Percentiles rank a stretch among this genome's conserved stretches.
phyloP scores from a whole-genome alignment of 164 flowering plant genomes.

The Magnolia sinica region DNA sequence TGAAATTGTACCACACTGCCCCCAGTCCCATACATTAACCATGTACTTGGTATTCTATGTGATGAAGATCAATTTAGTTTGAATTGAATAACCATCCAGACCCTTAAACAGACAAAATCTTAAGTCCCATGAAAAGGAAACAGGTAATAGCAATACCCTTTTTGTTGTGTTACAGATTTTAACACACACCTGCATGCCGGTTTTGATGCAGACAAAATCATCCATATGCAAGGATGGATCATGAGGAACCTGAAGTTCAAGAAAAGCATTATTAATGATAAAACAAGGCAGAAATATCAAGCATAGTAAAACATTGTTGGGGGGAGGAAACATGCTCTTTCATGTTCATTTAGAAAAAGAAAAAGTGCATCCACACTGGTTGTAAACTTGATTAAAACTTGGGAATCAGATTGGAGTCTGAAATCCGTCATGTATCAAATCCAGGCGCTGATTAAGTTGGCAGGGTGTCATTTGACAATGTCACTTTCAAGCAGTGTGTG shows the following conservation, averaged over 20 bases:
- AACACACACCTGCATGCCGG: constrained; percentile 74
- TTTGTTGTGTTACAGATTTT: neutral
- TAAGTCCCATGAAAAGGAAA: neutral
- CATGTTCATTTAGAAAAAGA: neutral
- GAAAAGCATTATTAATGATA: neutral
- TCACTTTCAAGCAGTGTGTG: neutral
- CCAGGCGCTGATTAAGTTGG: neutral
- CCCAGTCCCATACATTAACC: neutral
- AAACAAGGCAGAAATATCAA: neutral
- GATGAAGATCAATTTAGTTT: neutral
- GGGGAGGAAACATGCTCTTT: neutral
- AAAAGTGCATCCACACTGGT: neutral
- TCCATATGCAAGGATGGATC: constrained; percentile 63
- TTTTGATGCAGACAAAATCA: constrained; percentile 74
- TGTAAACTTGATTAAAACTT: neutral
- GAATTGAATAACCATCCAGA: neutral
- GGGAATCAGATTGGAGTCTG: neutral
- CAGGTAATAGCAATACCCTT: neutral
- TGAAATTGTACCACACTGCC: too few species aligned
- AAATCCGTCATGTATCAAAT: neutral
- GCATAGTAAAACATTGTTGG: neutral
- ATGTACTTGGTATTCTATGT: neutral
- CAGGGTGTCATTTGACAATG: neutral
- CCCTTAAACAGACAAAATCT: neutral
- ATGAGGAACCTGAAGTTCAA: constrained; percentile 58